Evolutionary conservation across 495 filamentous ascomycete species (phyloP).

Genomic region (Penicillium canescens): DNA sequence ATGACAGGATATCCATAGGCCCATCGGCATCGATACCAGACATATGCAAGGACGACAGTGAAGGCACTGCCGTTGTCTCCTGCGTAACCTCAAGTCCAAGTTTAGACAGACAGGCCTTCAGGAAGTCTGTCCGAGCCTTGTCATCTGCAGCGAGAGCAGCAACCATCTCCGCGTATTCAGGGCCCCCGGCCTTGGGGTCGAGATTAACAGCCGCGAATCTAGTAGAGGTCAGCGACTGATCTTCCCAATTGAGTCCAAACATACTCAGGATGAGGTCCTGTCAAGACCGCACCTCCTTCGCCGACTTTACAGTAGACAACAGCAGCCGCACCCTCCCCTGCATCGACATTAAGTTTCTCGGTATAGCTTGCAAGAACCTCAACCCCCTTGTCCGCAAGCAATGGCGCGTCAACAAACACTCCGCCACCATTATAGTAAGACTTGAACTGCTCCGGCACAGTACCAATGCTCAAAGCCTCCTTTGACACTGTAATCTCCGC

Average conservation of each 20-base stretch:
- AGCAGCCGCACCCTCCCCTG: slow-evolving; percentile 70
- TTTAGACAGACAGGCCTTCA: slow-evolving; percentile 80
- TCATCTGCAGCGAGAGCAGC: slow-evolving; percentile 72
- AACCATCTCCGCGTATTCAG: slow-evolving; percentile 67
- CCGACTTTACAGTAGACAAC: slow-evolving; percentile 87
- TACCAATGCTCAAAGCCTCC: slow-evolving; percentile 50
- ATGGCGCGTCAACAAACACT: slow-evolving; percentile 81
- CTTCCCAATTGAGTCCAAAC: slow-evolving; percentile 23
- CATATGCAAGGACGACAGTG: slow-evolving; percentile 82
- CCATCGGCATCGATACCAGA: slow-evolving; percentile 66
- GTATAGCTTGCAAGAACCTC: slow-evolving; percentile 83
- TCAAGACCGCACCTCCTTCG: slow-evolving; percentile 77
- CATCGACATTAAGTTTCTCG: slow-evolving; percentile 73
- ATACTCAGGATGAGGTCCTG: slow-evolving; percentile 93
- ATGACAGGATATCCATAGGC: slow-evolving; percentile 64
- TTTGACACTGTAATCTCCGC: slow-evolving; percentile 66
- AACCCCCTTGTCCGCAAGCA: slow-evolving; percentile 60
- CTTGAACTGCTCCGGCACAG: slow-evolving; percentile 64
- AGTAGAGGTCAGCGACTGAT: slow-evolving; percentile 12
- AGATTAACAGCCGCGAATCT: slow-evolving; percentile 87
- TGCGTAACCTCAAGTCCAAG: slow-evolving; percentile 77
- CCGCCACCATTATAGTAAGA: slow-evolving; percentile 96
- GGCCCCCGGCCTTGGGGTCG: slow-evolving; percentile 56
- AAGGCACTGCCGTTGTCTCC: slow-evolving; percentile 69
- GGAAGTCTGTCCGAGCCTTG: slow-evolving; percentile 65